Base-by-base conservation (phyloP, 495 filamentous ascomycete genomes). In the Glarea lozoyensis region DNA sequence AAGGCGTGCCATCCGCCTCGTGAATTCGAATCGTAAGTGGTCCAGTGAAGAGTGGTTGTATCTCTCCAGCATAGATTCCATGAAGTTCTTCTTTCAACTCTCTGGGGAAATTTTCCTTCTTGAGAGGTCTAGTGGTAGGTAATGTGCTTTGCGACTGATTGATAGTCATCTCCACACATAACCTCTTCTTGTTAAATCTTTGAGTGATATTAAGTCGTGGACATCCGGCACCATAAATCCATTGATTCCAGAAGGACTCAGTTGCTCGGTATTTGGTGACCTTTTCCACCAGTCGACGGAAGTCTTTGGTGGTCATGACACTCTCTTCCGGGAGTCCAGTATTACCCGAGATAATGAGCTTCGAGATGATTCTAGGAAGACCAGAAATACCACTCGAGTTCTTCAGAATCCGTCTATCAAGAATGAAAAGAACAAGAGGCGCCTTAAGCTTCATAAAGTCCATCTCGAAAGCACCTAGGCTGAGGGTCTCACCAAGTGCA, bases 21-120 rank as follows among this genome's bases (percentile, higher is more conserved):
- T 99, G 92, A 48, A 99, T 96, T 34, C 93, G 76, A 51, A 99
- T 84, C 0, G 92, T 97, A 84, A 97, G 94, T 0, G 93, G 90
- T 1, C 89, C 89, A 2, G 86, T 90, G 60, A 97, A 99, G 2
- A 86, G 67, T 24, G 80, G 79, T 48, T 84, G 86, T 9, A 84
- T 60, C 29, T 75, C 65, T 18, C 76, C 83, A 21, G 79, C 78
- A 48, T 81, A 81, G 29, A 95, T 75, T 18, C 74, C 70, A 41
- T 80, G 63, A 9, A 78, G 64, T 29, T 88, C 75, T 58, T 96
- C 89, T 49, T 86, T 81, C 16, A 86, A 73, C 54, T 92, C 85
- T 39, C 86, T 73, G 68, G 86, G 69, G 55, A 97, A 97, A 0
- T 80, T 72, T 17, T 76, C 70, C 46, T 82, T 82, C 10, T 76